Percentiles rank a stretch among this genome's conserved stretches.
phyloP scores from a whole-genome alignment of 2,329 filamentous ascomycete species.

The Ceratocystis variospora region DNA sequence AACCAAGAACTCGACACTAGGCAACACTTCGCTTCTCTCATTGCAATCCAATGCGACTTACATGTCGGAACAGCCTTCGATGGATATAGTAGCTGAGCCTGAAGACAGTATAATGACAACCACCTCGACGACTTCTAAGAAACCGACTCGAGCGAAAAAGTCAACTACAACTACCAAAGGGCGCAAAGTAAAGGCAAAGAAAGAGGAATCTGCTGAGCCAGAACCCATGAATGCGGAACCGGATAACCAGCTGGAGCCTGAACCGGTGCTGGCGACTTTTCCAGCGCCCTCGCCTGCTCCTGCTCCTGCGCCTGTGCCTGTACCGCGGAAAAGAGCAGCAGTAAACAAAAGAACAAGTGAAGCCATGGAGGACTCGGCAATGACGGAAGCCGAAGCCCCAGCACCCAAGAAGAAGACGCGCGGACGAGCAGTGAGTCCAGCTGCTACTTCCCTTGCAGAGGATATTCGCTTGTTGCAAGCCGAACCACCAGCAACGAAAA shows the following conservation, averaged over 20 bases:
- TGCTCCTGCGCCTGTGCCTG: conserved; percentile 23
- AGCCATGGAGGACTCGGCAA: conserved; percentile 37
- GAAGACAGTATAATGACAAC: conserved; percentile 49
- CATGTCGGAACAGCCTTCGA: conserved; percentile 32
- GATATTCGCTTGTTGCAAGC: neutral
- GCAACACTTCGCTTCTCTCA: conserved; percentile 56
- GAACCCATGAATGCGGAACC: conserved; percentile 18
- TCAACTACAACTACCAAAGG: conserved; percentile 31
- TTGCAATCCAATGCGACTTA: conserved; percentile 41
- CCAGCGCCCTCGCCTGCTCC: neutral
- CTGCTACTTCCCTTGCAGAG: conserved; percentile 24
- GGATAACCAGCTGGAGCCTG: neutral
- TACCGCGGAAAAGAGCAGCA: conserved; percentile 30
- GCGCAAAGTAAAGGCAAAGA: conserved; percentile 32
- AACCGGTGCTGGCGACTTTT: neutral
- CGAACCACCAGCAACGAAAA: conserved; percentile 23
- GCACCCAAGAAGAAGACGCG: conserved; percentile 47
- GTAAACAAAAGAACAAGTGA: conserved; percentile 51
- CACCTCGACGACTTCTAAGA: conserved; percentile 31
- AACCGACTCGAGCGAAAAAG: conserved; percentile 40
- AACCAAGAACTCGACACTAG: conserved; percentile 43
- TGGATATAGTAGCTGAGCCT: conserved; percentile 30
- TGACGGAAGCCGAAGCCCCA: conserved; percentile 33
- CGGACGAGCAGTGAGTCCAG: conserved; percentile 36
- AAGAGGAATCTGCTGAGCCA: conserved; percentile 40